phyloP scores from a whole-genome alignment of 2,329 filamentous ascomycete genomes.

The Sporothrix globosa region DNA sequence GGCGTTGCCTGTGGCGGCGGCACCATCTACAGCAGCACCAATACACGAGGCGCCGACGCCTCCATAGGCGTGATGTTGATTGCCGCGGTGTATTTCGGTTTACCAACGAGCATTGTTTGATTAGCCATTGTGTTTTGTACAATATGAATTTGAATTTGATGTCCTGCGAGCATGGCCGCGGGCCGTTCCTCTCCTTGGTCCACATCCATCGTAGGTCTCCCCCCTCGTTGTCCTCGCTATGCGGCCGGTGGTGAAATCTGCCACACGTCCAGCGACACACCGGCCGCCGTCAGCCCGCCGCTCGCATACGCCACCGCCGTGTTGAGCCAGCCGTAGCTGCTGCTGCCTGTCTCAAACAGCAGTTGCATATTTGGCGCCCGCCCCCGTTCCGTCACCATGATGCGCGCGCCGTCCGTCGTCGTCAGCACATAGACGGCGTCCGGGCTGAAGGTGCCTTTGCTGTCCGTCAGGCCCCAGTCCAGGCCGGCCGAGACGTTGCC shows the following conservation, averaged over 20 bases:
- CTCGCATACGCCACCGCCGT: conserved; percentile 40
- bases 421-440: conserved; percentile 47
- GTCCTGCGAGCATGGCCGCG: background rate
- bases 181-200: background rate
- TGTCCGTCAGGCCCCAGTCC: conserved; percentile 47
- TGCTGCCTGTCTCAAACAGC: conserved; percentile 45
- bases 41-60: background rate
- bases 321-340: conserved; percentile 47
- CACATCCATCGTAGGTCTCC: too few relatives aligned
- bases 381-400: conserved; percentile 46
- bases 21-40: background rate
- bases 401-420: conserved; percentile 46
- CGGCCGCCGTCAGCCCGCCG: conserved; percentile 26
- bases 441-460: conserved; percentile 45
- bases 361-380: conserved; percentile 45
- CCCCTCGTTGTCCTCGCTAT: too few relatives aligned
- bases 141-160: background rate
- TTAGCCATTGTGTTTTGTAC: background rate
- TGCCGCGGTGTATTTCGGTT: background rate
- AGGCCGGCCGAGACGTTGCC: conserved; percentile 43
- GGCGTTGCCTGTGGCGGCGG: background rate
- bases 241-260: conserved; percentile 13
- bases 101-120: background rate
- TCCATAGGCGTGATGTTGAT: background rate
- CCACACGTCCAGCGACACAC: conserved; percentile 34